Evolutionary conservation across 2,329 filamentous ascomycete genomes (phyloP), one percentile per base, ranked within the genome.

Genomic region (Colletotrichum spinosum): DNA sequence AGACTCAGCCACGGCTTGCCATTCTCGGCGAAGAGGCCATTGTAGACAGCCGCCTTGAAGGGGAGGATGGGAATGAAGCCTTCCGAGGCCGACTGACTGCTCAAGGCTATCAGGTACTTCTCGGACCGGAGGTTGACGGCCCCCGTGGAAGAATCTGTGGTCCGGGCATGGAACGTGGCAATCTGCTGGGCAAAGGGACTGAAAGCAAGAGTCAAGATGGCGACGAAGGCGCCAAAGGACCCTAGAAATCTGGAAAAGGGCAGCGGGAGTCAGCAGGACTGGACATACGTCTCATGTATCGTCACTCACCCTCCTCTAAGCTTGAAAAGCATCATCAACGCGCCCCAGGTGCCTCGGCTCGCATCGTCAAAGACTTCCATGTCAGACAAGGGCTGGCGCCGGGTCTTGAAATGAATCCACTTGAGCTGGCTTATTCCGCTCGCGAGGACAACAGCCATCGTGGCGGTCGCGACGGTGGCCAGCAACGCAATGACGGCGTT

Each of bases 321-420:
- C 9, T 69, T 70, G 2, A 69, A 55, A 10, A 77, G 60, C 65
- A 77, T 58, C 39, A 71, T 72, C 13, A 75, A 5, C 13, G 75
- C 72, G 1, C 75, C 75, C 67, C 71, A 69, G 1, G 72, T 72
- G 2, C 75, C 74, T 3, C 74, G 72, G 34, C 75, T 77, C 6
- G 75, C 75, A 15, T 77, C 73, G 45, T 77, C 75, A 41, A 75
- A 74, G 2, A 68, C 61, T 65, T 77, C 75, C 71, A 77, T 75
- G 11, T 76, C 73, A 1, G 71, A 67, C 12, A 77, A 55, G 3
- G 73, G 74, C n/a, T 70, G 69, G 34, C 69, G 64, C 6, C 71
- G 68, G 12, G 70, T 70, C 69, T 72, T 74, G 68, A 77, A 74
- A 3, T 71, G 71, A 49, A 76, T 73, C 75, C 74, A 76, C 46